Conservation (phyloP, 2,329 filamentous ascomycete species). For the Ploettnerulaceae sp. region DNA sequence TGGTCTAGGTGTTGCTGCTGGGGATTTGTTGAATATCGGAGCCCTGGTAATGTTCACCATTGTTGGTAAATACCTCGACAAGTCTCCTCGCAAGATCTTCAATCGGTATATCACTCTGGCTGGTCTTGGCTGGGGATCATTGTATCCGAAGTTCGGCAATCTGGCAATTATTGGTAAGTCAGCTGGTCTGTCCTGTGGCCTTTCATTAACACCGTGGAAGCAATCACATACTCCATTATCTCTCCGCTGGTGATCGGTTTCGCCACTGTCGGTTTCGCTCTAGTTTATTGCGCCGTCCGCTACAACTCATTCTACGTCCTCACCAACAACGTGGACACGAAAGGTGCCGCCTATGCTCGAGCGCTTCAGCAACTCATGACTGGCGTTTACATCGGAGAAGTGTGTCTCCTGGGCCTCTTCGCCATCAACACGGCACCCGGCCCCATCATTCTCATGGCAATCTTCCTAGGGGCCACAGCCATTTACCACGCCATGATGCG, state of each 20-base stretch:
- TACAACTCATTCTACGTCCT: constrained; percentile 88
- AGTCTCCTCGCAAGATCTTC: constrained; percentile 75
- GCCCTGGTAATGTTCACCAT: constrained; percentile 70
- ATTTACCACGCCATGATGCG: constrained; percentile 71
- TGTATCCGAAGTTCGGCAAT: constrained; percentile 76
- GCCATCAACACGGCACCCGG: constrained; percentile 63
- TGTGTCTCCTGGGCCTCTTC: constrained; percentile 82
- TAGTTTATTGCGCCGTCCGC: constrained; percentile 81
- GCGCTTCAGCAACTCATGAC: constrained; percentile 80
- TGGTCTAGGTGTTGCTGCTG: constrained; percentile 72
- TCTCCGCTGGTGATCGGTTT: constrained; percentile 81
- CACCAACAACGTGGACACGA: constrained; percentile 76
- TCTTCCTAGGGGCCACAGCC: constrained; percentile 67
- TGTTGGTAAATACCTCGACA: constrained; percentile 68
- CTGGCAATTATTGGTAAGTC: constrained; percentile 69
- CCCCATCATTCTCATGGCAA: constrained; percentile 69
- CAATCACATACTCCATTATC: constrained; percentile 80
- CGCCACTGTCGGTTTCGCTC: constrained; percentile 67
- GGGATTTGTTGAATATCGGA: constrained; percentile 65
- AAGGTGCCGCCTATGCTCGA: constrained; percentile 79
- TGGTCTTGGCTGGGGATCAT: constrained; percentile 74
- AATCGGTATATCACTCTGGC: constrained; percentile 69
- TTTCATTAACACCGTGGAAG: constrained; percentile 38
- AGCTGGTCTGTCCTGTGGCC: not conserved
- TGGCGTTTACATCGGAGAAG: constrained; percentile 75